Percentiles rank a stretch among this genome's conserved stretches.
Evolutionary conservation across 306 rosid genomes (phyloP).

Genomic region (Elaeagnus macrophylla): DNA sequence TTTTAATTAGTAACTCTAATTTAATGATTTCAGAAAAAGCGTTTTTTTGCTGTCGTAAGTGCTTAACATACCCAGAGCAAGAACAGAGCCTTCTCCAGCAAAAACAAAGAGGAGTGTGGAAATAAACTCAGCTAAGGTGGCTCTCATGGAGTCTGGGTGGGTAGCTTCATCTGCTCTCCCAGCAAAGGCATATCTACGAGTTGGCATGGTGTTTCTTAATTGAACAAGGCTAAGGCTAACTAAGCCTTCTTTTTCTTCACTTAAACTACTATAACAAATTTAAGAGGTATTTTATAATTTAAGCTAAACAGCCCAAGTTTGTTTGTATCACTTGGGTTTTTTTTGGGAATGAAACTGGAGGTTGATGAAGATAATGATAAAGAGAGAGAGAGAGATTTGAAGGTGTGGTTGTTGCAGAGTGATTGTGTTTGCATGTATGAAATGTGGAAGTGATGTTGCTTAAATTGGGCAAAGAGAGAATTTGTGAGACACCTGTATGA

Average conservation of each 20-base stretch:
- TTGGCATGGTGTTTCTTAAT: slow-evolving; percentile 30
- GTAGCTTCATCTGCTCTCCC: slow-evolving; percentile 89
- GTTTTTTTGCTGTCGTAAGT: too few species aligned
- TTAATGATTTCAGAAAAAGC: too few species aligned
- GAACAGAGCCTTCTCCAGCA: slow-evolving; percentile 93
- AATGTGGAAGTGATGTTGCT: slow-evolving; percentile 37
- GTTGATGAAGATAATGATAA: not conserved
- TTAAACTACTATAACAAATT: too few species aligned
- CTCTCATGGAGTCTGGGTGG: slow-evolving; percentile 89
- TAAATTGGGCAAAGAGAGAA: slow-evolving; percentile 26
- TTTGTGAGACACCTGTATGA: slow-evolving; percentile 42
- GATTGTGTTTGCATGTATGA: slow-evolving; percentile 47
- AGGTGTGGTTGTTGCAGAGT: not conserved
- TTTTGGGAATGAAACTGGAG: not conserved
- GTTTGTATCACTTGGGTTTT: not conserved
- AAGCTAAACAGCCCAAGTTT: not conserved
- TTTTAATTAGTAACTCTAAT: not conserved
- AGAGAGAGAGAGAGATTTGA: not conserved
- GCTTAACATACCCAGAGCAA: slow-evolving; percentile 63
- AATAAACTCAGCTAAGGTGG: slow-evolving; percentile 70
- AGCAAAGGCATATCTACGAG: slow-evolving; percentile 52
- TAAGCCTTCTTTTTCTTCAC: too few species aligned
- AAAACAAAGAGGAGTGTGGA: slow-evolving; percentile 84
- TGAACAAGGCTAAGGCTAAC: too few species aligned
- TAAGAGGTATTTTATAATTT: too few species aligned